These are phyloP conservation scores for Cladorrhinum samala DNA, from an alignment of 495 filamentous ascomycete species.

Conservation along the genomic window DNA sequence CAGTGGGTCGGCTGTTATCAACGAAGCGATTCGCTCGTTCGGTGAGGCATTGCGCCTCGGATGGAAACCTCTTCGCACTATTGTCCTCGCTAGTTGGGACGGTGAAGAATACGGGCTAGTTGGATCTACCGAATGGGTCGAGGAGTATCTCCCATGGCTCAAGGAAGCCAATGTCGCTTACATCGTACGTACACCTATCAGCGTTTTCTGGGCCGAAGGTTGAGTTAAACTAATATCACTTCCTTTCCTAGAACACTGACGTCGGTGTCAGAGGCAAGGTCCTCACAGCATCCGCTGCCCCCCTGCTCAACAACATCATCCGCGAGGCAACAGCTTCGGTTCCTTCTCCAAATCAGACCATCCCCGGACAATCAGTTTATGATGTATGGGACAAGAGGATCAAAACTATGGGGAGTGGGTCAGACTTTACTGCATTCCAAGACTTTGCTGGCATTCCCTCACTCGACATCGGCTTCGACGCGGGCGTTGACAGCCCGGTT, in stretches of 20 bases:
- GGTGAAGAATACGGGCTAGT: slow-evolving; percentile 89
- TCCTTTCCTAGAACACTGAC: slow-evolving; percentile 59
- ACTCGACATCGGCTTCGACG: slow-evolving; percentile 74
- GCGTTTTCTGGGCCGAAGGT: too few relatives aligned
- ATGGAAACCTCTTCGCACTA: slow-evolving; percentile 86
- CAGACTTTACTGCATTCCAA: slow-evolving; percentile 91
- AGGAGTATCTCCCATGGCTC: slow-evolving; percentile 87
- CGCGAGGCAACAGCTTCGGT: slow-evolving; percentile 63
- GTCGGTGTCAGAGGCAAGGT: slow-evolving; percentile 64
- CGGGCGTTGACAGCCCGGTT: slow-evolving; percentile 38
- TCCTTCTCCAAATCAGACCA: slow-evolving; percentile 76
- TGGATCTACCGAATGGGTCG: slow-evolving; percentile 92
- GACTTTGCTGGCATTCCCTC: slow-evolving; percentile 82
- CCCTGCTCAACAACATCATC: slow-evolving; percentile 72
- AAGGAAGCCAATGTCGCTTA: slow-evolving; percentile 73
- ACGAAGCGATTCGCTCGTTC: slow-evolving; percentile 80
- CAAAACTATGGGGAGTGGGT: slow-evolving; percentile 69
- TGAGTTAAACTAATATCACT: neutral
- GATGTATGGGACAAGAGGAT: slow-evolving; percentile 65
- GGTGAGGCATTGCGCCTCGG: slow-evolving; percentile 70
- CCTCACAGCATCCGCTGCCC: slow-evolving; percentile 68
- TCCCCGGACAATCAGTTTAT: slow-evolving; percentile 68
- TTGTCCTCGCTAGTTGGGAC: slow-evolving; percentile 94
- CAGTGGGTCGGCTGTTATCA: slow-evolving; percentile 80
- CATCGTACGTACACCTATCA: slow-evolving; percentile 31